Evolutionary conservation across 2,329 filamentous ascomycete genomes (phyloP), one percentile per base, ranked within the genome.

Genomic region (Juglanconis sp.): DNA sequence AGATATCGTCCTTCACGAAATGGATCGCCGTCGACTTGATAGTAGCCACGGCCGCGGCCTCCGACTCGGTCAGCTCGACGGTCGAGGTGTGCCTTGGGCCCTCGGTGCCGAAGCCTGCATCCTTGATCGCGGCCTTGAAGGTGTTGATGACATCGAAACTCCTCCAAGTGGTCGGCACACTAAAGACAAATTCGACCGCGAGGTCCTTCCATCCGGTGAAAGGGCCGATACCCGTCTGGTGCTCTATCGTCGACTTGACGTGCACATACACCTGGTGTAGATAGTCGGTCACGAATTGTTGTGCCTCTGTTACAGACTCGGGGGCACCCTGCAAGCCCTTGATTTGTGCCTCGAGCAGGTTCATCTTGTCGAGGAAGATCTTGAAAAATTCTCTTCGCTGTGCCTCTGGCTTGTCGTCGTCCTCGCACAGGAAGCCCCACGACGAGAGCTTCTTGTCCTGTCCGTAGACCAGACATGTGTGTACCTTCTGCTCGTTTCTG

Each of bases 91-190:
- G 78, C 0, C 63, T 63, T 0, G 65, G 66, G 0, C 77, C 74
- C 17, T 76, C 77, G 2, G 66, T 58, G 1, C 80, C 81, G 62
- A 83, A 86, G 0, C 82, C 81, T 1, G 81, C 78, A 15, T 73
- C 68, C 13, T 68, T 65, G 3, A 84, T 77, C 35, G 81, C 76
- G 1, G 66, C 66, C 60, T 79, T 79, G 70, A 83, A 85, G 5
- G 68, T 70, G 67, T 84, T 82, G 54, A 84, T 78, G 2, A 79
- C 77, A 7, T 75, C 74, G 60, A 80, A 72, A 2, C 72, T 78
- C 9, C 73, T 75, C 82, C 82, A 86, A 0, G 82, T 85, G 1
- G 82, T 85, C 0, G 83, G 83, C 1, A 84, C 81, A 50, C 79
- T 81, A 69, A 85, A 85, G 8, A 84, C 70, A 64, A 84, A 86